These are phyloP conservation scores for Calonectria naviculata DNA, from an alignment of 2,329 filamentous ascomycete genomes.

Conservation along the genomic window DNA sequence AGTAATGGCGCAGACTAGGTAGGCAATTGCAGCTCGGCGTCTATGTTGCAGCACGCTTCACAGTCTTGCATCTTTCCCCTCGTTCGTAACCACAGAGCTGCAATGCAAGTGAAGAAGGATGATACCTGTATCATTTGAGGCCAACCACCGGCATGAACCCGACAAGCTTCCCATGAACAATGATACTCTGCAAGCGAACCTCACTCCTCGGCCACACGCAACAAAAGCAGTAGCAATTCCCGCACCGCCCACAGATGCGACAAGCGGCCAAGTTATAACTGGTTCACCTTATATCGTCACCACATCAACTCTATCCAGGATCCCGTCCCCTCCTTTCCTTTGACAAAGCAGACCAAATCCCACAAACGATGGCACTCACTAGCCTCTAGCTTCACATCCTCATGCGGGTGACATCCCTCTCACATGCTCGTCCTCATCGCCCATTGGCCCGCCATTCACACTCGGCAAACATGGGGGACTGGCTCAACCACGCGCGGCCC, in stretches of 20 bases:
- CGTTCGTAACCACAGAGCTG: background rate
- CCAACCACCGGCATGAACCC: background rate
- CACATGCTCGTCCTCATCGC: slow-evolving; percentile 30
- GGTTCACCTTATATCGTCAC: slow-evolving; percentile 5
- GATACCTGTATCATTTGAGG: background rate
- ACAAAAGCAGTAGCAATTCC: slow-evolving; percentile 17
- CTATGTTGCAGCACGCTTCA: background rate
- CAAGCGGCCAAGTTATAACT: slow-evolving; percentile 7
- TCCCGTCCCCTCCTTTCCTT: background rate
- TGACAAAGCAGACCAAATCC: background rate
- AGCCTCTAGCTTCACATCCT: slow-evolving; percentile 25
- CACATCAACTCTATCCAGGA: background rate
- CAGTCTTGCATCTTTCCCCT: background rate
- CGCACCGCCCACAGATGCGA: background rate
- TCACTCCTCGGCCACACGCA: slow-evolving; percentile 1
- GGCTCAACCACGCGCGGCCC: slow-evolving; percentile 38
- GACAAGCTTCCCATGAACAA: slow-evolving; percentile 5
- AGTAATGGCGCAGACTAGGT: background rate
- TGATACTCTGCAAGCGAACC: slow-evolving; percentile 6
- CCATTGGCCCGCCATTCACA: slow-evolving; percentile 35
- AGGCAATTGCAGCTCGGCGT: background rate
- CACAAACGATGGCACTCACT: slow-evolving; percentile 16
- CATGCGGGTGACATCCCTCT: slow-evolving; percentile 42
- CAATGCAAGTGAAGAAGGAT: background rate
- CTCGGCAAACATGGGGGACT: slow-evolving; percentile 29